Evolutionary conservation across 305 asterid species (phyloP).

Genomic region (Nicotiana rustica): DNA sequence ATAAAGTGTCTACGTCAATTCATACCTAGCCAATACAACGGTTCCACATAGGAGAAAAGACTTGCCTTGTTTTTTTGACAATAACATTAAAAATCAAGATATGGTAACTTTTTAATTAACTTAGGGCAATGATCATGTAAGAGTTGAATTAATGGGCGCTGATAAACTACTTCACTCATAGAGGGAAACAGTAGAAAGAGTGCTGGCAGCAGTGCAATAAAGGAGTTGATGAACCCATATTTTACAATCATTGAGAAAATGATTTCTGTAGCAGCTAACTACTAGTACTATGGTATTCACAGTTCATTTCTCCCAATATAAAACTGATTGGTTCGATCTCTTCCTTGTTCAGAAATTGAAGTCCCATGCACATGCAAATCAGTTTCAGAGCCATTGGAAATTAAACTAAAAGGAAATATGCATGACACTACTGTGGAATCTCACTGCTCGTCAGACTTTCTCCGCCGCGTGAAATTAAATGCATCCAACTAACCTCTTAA

Average conservation of each 20-base stretch:
- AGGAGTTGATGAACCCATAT: not conserved
- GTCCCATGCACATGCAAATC: slow-evolving; percentile 2
- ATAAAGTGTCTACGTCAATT: too few species aligned
- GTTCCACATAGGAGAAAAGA: too few species aligned
- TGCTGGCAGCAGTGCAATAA: not conserved
- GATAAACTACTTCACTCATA: too few species aligned
- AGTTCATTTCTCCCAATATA: not conserved
- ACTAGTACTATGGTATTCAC: not conserved
- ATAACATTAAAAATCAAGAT: too few species aligned
- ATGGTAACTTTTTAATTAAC: not conserved
- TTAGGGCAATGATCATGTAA: not conserved
- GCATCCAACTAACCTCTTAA: slow-evolving; percentile 29
- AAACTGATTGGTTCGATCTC: not conserved
- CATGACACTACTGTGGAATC: not conserved
- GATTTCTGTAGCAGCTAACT: not conserved
- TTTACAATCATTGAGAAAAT: slow-evolving; percentile 20
- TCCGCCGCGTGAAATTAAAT: slow-evolving; percentile 31
- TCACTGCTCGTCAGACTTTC: slow-evolving; percentile 3
- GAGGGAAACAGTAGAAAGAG: not conserved
- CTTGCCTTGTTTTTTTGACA: too few species aligned
- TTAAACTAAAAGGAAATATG: not conserved
- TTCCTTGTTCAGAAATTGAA: not conserved
- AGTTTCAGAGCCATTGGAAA: not conserved
- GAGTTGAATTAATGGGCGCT: not conserved
- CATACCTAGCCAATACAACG: too few species aligned